A percentile compares a stretch with the other conserved stretches of the same genome.
These are phyloP conservation scores for Phytophthora agathidicida DNA, from an alignment of 352 stramenopile genomes.

Conservation along the genomic window DNA sequence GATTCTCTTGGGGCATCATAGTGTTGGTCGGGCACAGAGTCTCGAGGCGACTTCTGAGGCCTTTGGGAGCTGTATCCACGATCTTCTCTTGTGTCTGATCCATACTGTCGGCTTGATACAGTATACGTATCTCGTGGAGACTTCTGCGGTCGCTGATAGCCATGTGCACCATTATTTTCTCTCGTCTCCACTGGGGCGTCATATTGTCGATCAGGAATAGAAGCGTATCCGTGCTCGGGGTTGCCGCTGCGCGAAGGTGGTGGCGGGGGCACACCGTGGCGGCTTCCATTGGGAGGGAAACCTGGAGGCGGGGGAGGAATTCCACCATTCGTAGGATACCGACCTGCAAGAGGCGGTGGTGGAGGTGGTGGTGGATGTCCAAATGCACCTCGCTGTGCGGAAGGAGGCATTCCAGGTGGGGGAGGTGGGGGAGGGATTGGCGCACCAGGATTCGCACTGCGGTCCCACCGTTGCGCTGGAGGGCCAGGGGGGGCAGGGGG, in stretches of 20 bases:
- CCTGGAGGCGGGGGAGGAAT: conserved; percentile 27
- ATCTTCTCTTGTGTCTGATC: conserved; percentile 26
- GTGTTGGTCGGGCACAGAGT: conserved; percentile 5
- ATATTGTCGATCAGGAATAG: conserved; percentile 17
- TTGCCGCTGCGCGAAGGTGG: conserved; percentile 19
- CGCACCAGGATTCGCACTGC: conserved; percentile 6
- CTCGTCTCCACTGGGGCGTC: conserved; percentile 9
- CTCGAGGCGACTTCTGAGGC: conserved; percentile 11
- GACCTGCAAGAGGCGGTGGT: conserved; percentile 21
- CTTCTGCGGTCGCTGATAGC: conserved; percentile 18
- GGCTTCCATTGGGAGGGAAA: conserved; percentile 29
- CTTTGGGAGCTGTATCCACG: conserved; percentile 23
- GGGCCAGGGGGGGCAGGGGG: conserved; percentile 3
- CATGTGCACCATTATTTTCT: conserved; percentile 10
- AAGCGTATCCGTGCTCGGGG: conserved; percentile 17
- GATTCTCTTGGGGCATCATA: conserved; percentile 16
- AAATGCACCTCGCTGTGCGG: conserved; percentile 20
- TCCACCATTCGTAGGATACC: conserved; percentile 17
- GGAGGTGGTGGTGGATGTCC: conserved; percentile 24
- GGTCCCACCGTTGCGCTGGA: conserved; percentile 29
- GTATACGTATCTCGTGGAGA: conserved; percentile 10
- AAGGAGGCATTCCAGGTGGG: conserved; percentile 14
- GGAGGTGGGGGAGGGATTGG: conserved; percentile 21
- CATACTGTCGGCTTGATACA: conserved; percentile 7
- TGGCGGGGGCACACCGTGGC: conserved; percentile 10